Percentiles rank a stretch among this genome's conserved stretches.
Evolutionary conservation across 345 rosid species (phyloP).

Genomic region (Angophora floribunda): DNA sequence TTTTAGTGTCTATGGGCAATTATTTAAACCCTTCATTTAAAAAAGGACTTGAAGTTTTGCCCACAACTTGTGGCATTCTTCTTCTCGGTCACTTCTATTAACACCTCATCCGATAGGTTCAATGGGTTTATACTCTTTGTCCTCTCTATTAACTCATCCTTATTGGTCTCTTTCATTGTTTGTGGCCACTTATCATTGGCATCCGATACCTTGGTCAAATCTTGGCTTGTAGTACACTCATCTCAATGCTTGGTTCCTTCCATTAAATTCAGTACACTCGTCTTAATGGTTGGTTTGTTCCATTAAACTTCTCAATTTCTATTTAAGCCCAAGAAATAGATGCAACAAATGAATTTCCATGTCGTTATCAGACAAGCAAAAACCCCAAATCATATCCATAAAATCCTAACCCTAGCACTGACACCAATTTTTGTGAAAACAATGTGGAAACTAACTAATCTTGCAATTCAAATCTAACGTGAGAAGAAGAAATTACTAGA

Average conservation of each 20-base stretch:
- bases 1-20: not conserved
- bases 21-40: not conserved
- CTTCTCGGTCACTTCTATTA: not conserved
- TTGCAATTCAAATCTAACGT: not conserved
- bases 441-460: not conserved
- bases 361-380: not conserved
- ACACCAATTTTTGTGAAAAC: not conserved
- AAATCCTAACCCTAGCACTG: not conserved
- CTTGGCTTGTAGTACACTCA: not conserved
- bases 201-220: not conserved
- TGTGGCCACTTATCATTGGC: not conserved
- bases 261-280: not conserved
- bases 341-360: not conserved
- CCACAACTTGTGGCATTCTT: not conserved
- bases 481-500: not conserved
- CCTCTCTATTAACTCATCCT: not conserved
- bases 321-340: not conserved
- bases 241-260: not conserved
- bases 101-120: not conserved
- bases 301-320: not conserved
- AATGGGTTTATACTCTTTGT: not conserved
- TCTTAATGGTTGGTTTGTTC: not conserved
- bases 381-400: rapidly evolving
- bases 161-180: not conserved
- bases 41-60: not conserved